Evolutionary conservation across 116 monocot species (phyloP), one percentile per base, ranked within the genome.

Genomic region (Phalaenopsis hybrid): DNA sequence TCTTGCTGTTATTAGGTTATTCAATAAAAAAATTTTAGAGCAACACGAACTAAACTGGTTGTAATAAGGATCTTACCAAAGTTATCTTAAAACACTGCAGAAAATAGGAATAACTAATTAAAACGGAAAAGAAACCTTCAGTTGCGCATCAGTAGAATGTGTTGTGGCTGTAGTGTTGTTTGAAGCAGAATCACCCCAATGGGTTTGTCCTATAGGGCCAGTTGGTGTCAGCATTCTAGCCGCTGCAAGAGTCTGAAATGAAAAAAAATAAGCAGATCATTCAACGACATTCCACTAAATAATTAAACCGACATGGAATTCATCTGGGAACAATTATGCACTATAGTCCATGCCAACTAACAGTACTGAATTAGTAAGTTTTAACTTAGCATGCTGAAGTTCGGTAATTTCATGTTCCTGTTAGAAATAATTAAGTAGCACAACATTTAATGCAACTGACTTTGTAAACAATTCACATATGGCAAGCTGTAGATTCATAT

Each of bases 221-320:
- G 95, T 87, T 75, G 99, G 99, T 68, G 99, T 95, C 81, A 99
- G 81, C 99, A 99, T 93, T 88, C 93, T 92, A 79, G 99, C 95
- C 25, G 99, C 99, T n/a, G 99, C 99, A 78, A 99, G 86, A 57
- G 99, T 99, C 99, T 98, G 61, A 18, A 48, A 68, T 68, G 13
- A 70, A 79, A 84, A n/a, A 85, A 41, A 41, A 77, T 25, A 75
- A 45, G 8, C 45, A 46, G 20, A 75, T 45, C 18, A 75, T 20
- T 20, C 45, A 75, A 70, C 1, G 3, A 25, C 34, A 70, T 34
- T 34, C 6, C 25, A 70, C 31, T 70, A 34, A 1, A 25, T 12
- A 70, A 70, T 34, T 11, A 34, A 70, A 70, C 34, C 33, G 21
- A 70, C 23, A 70, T 70, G 34, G 0, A 21, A 25, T 68, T 68